phyloP scores from a whole-genome alignment of 1,139 yeast genomes.

The Suhomyces ambrosiae region DNA sequence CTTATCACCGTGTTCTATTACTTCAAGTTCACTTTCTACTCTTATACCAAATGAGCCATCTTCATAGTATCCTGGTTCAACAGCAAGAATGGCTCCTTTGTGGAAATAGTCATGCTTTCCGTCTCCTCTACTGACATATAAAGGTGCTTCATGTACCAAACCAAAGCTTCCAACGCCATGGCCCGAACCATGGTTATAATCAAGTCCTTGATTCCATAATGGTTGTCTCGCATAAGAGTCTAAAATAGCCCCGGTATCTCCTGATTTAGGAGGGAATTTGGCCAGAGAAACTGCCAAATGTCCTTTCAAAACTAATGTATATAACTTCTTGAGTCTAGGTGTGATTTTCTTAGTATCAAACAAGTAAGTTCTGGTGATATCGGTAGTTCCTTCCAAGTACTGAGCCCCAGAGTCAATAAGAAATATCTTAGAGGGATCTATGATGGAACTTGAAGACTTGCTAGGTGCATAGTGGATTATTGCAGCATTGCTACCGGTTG shows the following conservation, averaged over 20 bases:
- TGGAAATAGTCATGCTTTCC: slow-evolving; percentile 34
- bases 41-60: slow-evolving; percentile 56
- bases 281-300: slow-evolving; percentile 58
- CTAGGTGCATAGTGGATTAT: slow-evolving; percentile 60
- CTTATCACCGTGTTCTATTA: slow-evolving; percentile 35
- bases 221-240: slow-evolving; percentile 56
- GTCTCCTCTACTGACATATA: slow-evolving; percentile 46
- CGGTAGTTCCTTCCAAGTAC: slow-evolving; percentile 61
- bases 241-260: slow-evolving; percentile 45
- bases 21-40: slow-evolving; percentile 54
- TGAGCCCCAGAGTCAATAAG: slow-evolving; percentile 59
- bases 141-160: slow-evolving; percentile 58
- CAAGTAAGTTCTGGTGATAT: slow-evolving; percentile 55
- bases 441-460: slow-evolving; percentile 35
- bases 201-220: slow-evolving; percentile 55
- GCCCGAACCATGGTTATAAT: slow-evolving; percentile 61
- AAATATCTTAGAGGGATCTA: slow-evolving; percentile 46
- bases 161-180: slow-evolving; percentile 63
- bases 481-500: slow-evolving; percentile 57
- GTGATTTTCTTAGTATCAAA: slow-evolving; percentile 34
- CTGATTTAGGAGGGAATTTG: slow-evolving; percentile 44
- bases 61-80: slow-evolving; percentile 59
- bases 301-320: slow-evolving; percentile 56
- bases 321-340: slow-evolving; percentile 39
- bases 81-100: slow-evolving; percentile 53